A percentile compares a stretch with the other conserved stretches of the same genome.
Conservation (phyloP, 495 filamentous ascomycete species). For the Antarctomyces pellizariae region DNA sequence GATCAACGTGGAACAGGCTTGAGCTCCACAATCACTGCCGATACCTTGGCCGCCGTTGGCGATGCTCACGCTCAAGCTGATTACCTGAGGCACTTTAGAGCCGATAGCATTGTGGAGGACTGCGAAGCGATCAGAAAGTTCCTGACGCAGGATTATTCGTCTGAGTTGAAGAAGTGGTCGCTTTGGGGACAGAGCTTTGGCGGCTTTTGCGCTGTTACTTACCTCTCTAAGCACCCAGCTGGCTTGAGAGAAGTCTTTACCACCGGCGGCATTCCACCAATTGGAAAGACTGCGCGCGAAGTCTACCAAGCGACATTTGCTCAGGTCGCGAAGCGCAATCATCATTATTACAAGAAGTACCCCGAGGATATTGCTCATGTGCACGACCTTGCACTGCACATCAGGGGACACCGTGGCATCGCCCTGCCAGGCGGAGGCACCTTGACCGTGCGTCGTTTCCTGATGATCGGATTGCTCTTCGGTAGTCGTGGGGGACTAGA, state of each 20-base stretch:
- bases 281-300: slow-evolving; percentile 43
- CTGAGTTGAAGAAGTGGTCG: slow-evolving; percentile 55
- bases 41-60: slow-evolving; percentile 39
- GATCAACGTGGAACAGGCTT: slow-evolving; percentile 81
- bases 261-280: slow-evolving; percentile 58
- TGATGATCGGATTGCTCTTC: slow-evolving; percentile 52
- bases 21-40: slow-evolving; percentile 52
- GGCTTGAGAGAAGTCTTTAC: slow-evolving; percentile 63
- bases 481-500: slow-evolving; percentile 58
- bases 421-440: slow-evolving; percentile 39
- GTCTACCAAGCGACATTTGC: slow-evolving; percentile 51
- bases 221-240: slow-evolving; percentile 58
- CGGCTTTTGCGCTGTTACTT: slow-evolving; percentile 61
- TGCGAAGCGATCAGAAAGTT: slow-evolving; percentile 62
- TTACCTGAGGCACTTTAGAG: slow-evolving; percentile 70
- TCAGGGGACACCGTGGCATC: slow-evolving; percentile 28
- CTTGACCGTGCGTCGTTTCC: slow-evolving; percentile 44
- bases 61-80: slow-evolving; percentile 40
- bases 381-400: slow-evolving; percentile 36
- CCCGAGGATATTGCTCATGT: slow-evolving; percentile 59
- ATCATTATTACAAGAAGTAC: slow-evolving; percentile 62
- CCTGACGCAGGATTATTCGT: slow-evolving; percentile 44
- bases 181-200: slow-evolving; percentile 81
- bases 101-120: slow-evolving; percentile 73
- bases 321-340: slow-evolving; percentile 37